These are phyloP conservation scores for Suhomyces terraborum DNA, from an alignment of 1,139 yeast species.

Conservation along the genomic window DNA sequence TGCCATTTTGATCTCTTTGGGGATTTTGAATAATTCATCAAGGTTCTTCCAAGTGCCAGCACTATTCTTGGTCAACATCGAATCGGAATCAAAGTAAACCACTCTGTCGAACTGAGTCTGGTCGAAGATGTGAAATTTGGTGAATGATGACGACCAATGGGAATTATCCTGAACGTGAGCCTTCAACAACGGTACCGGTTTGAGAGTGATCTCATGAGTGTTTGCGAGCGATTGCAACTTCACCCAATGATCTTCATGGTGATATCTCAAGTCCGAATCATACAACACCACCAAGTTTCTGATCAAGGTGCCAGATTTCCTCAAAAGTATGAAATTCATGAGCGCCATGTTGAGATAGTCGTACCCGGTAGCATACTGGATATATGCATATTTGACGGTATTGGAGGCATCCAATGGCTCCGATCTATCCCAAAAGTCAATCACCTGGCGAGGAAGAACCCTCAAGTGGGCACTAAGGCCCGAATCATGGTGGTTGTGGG, in stretches of 20 bases:
- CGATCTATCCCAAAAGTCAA: conserved; percentile 17
- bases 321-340: conserved; percentile 30
- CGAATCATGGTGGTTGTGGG: conserved; percentile 16
- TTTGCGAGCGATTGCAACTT: conserved; percentile 12
- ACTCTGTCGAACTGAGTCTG: conserved; percentile 45
- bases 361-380: conserved; percentile 41
- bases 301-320: conserved; percentile 24
- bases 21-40: conserved; percentile 38
- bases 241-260: conserved; percentile 15
- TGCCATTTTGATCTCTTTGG: conserved; percentile 30
- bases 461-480: conserved; percentile 23
- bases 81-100: conserved; percentile 48
- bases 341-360: conserved; percentile 38
- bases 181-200: conserved; percentile 23
- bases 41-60: conserved; percentile 20
- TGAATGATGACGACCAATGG: conserved; percentile 55
- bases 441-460: conserved; percentile 28
- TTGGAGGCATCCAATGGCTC: not conserved
- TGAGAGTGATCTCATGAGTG: conserved; percentile 22
- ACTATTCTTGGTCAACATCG: conserved; percentile 29
- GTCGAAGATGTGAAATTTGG: conserved; percentile 56
- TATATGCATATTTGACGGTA: conserved; percentile 28
- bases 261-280: conserved; percentile 21
- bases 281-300: conserved; percentile 32
- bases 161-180: conserved; percentile 22